These are phyloP conservation scores for Stephanodiscus minutulus DNA, from an alignment of 108 stramenopile genomes.

Conservation along the genomic window DNA sequence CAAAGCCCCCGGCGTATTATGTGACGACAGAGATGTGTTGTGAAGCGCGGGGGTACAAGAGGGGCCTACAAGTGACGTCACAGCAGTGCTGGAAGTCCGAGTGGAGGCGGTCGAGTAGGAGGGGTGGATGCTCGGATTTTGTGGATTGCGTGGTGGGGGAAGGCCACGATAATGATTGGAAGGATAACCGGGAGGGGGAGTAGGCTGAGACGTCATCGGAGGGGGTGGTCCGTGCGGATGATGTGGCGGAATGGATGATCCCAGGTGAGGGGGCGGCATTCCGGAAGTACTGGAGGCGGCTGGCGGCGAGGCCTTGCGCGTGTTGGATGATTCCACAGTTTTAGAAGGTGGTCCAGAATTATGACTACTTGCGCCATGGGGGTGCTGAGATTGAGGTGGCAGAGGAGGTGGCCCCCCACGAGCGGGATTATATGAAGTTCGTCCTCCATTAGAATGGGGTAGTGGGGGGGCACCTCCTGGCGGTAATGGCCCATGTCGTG, in stretches of 20 bases:
- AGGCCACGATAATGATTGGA: slow-evolving; percentile 11
- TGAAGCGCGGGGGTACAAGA: neutral
- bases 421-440: slow-evolving; percentile 13
- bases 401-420: neutral
- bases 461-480: slow-evolving; percentile 21
- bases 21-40: slow-evolving; percentile 16
- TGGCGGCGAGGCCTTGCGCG: slow-evolving; percentile 30
- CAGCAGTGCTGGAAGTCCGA: slow-evolving; percentile 8
- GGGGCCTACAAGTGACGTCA: slow-evolving; percentile 21
- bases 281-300: slow-evolving; percentile 3
- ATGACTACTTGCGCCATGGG: too few species aligned
- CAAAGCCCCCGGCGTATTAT: slow-evolving; percentile 9
- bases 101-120: slow-evolving; percentile 8
- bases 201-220: slow-evolving; percentile 8
- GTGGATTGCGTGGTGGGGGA: slow-evolving; percentile 13
- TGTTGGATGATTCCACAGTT: slow-evolving; percentile 2
- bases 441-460: slow-evolving; percentile 11
- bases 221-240: slow-evolving; percentile 26
- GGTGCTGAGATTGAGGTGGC: slow-evolving; percentile 4
- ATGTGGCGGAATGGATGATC: slow-evolving; percentile 25
- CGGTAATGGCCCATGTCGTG: slow-evolving; percentile 43
- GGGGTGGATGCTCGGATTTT: slow-evolving; percentile 11
- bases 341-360: too few species aligned
- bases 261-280: slow-evolving; percentile 10
- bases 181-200: slow-evolving; percentile 8